These are phyloP conservation scores for Chaetomidium leptoderma DNA, from an alignment of 495 filamentous ascomycete genomes.

Conservation along the genomic window DNA sequence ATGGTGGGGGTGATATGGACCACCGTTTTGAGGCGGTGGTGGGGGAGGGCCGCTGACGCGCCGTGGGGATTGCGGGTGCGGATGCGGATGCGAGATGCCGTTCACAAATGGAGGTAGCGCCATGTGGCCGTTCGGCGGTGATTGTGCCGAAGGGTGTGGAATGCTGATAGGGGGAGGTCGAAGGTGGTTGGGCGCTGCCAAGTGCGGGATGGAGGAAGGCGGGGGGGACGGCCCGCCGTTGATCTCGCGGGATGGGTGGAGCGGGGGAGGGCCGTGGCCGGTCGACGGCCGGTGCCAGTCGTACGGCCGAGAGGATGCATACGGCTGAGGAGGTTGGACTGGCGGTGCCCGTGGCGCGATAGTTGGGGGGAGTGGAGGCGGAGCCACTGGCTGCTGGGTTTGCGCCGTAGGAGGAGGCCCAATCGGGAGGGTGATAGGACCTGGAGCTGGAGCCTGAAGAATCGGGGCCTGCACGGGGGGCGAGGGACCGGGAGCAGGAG, in stretches of 20 bases:
- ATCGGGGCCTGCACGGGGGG: slow-evolving; percentile 14
- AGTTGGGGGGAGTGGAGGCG: slow-evolving; percentile 26
- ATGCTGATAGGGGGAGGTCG: slow-evolving; percentile 38
- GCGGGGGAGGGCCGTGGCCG: slow-evolving; percentile 32
- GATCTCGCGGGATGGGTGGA: slow-evolving; percentile 36
- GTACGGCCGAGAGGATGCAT: slow-evolving; percentile 26
- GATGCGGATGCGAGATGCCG: slow-evolving; percentile 36
- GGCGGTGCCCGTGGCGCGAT: slow-evolving; percentile 30
- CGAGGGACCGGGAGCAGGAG: slow-evolving; percentile 14
- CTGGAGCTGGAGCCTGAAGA: slow-evolving; percentile 36
- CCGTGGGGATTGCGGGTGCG: slow-evolving; percentile 39
- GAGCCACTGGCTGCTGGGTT: slow-evolving; percentile 27
- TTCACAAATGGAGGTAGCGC: slow-evolving; percentile 37
- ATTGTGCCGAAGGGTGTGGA: slow-evolving; percentile 35
- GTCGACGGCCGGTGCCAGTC: slow-evolving; percentile 39
- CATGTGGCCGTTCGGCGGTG: slow-evolving; percentile 40
- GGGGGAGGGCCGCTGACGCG: slow-evolving; percentile 30
- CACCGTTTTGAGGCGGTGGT: slow-evolving; percentile 26
- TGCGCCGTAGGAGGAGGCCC: slow-evolving; percentile 37
- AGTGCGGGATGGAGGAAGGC: slow-evolving; percentile 34
- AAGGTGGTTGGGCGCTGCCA: slow-evolving; percentile 41
- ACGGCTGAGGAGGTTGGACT: slow-evolving; percentile 24
- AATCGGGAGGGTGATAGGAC: slow-evolving; percentile 39
- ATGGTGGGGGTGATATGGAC: slow-evolving; percentile 27
- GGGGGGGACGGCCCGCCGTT: slow-evolving; percentile 40